A percentile compares a stretch with the other conserved stretches of the same genome.
Conservation (phyloP, 805 yeast genomes). For the Yamadazyma sp. region DNA sequence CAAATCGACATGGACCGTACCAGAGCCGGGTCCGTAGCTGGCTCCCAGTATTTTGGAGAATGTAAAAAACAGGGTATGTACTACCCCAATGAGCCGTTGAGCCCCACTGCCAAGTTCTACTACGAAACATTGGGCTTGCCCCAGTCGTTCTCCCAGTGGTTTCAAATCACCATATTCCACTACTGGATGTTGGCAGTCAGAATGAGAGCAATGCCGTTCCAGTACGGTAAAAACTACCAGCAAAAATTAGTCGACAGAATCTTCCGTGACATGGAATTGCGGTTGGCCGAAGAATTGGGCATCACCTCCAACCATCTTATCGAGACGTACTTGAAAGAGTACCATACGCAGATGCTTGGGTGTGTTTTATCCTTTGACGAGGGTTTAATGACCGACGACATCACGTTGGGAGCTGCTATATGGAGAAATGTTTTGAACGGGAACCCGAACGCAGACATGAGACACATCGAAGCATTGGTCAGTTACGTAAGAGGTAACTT, state of each 20-base stretch:
- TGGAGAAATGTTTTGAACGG: constrained; percentile 94
- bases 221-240: constrained; percentile 85
- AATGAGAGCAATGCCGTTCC: constrained; percentile 94
- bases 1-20: constrained; percentile 87
- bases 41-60: constrained; percentile 79
- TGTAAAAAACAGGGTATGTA: constrained; percentile 84
- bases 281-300: constrained; percentile 83
- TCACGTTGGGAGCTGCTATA: constrained; percentile 71
- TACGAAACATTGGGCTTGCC: constrained; percentile 83
- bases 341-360: constrained; percentile 87
- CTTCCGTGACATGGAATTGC: constrained; percentile 84
- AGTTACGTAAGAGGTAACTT: constrained; percentile 87
- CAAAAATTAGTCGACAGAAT: constrained; percentile 87
- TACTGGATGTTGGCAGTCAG: constrained; percentile 92
- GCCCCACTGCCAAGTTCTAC: constrained; percentile 77
- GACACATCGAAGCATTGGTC: constrained; percentile 84
- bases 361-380: constrained; percentile 89
- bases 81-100: constrained; percentile 68
- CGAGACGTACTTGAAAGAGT: constrained; percentile 84
- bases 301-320: constrained; percentile 78
- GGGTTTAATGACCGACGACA: constrained; percentile 78
- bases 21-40: constrained; percentile 93
- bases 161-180: constrained; percentile 86
- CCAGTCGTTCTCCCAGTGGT: constrained; percentile 92
- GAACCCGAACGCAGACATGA: constrained; percentile 73